Percentiles rank a stretch among this genome's conserved stretches.
Evolutionary conservation across 805 yeast species (phyloP).

Genomic region (Wickerhamiella slavikovae): DNA sequence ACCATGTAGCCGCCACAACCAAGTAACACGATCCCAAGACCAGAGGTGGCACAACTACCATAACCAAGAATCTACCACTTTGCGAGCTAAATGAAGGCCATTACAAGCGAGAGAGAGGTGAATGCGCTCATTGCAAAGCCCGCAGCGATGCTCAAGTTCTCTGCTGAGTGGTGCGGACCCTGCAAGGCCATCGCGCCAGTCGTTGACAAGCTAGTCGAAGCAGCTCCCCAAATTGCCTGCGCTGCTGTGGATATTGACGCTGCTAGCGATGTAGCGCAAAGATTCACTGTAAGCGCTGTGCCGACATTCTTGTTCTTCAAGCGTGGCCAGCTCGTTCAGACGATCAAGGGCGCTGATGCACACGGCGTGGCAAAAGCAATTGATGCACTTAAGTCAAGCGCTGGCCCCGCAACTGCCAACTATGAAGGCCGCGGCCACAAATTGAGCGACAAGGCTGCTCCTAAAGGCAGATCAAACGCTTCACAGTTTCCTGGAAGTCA

Average conservation of each 20-base stretch:
- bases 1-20: no score
- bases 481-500: no score
- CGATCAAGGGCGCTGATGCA: conserved; percentile 15
- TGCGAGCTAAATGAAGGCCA: neutral
- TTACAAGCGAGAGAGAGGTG: conserved; percentile 1
- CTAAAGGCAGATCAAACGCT: no score
- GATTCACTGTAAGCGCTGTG: conserved; percentile 39
- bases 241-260: conserved; percentile 83
- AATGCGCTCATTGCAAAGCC: conserved; percentile 25
- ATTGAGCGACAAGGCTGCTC: neutral
- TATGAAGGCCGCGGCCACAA: neutral
- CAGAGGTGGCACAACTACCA: no score
- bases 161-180: conserved; percentile 95
- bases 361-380: conserved; percentile 4
- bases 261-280: conserved; percentile 45
- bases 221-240: conserved; percentile 35
- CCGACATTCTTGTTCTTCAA: conserved; percentile 58
- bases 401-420: conserved; percentile 1
- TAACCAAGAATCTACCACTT: no score
- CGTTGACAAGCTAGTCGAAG: conserved; percentile 56
- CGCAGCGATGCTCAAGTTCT: conserved; percentile 68
- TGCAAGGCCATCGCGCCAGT: conserved; percentile 93
- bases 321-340: conserved; percentile 49
- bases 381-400: conserved; percentile 2
- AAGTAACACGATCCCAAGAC: no score